A percentile compares a stretch with the other conserved stretches of the same genome.
Conservation (phyloP, 441 rosid species). For the Arabidopsis lyrata region DNA sequence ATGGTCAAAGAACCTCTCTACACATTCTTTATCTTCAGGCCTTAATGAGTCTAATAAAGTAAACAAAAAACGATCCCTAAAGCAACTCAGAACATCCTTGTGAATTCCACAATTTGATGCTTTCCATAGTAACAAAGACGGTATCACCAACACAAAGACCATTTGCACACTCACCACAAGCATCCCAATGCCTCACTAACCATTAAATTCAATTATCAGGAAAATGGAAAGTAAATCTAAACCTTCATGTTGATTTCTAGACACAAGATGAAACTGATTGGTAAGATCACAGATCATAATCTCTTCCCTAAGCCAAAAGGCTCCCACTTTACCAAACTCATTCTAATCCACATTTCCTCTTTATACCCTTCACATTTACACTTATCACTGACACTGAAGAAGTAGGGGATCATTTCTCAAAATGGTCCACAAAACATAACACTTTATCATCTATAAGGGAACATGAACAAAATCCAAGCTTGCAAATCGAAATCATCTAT, state of each 20-base stretch:
- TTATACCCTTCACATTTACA: background rate
- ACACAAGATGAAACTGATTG: constrained; percentile 5
- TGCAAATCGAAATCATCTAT: background rate
- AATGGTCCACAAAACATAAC: background rate
- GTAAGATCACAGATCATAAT: background rate
- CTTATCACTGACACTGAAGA: background rate
- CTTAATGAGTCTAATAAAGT: background rate
- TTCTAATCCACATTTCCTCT: background rate
- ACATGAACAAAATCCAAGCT: background rate
- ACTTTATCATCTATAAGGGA: background rate
- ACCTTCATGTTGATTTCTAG: constrained; percentile 13
- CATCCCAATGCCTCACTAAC: background rate
- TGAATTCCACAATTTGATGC: background rate
- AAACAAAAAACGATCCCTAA: background rate
- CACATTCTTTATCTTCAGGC: background rate
- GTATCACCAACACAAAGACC: background rate
- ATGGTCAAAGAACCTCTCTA: background rate
- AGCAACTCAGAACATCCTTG: constrained; percentile 1
- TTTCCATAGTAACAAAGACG: too few species aligned
- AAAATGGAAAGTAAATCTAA: background rate
- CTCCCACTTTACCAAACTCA: background rate
- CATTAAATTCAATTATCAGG: constrained; percentile 1
- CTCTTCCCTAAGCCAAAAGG: background rate
- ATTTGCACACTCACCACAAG: background rate
- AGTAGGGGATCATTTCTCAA: constrained; percentile 2